Base-by-base conservation (phyloP, 805 yeast genomes). In the Isabelozyma pseudorhagii region DNA sequence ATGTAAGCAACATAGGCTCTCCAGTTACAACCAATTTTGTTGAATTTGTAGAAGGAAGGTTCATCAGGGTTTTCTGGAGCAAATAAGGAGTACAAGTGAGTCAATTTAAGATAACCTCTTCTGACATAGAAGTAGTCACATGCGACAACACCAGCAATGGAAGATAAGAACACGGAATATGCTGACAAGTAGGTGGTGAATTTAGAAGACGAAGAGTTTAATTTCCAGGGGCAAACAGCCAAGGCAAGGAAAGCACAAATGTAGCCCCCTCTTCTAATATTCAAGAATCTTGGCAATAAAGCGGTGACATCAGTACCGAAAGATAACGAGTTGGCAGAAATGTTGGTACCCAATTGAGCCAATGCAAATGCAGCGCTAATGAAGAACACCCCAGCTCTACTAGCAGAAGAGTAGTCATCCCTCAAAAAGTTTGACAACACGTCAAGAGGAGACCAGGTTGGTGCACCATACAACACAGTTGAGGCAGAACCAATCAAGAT, bases 371-470 rank as follows among this genome's bases (percentile, higher is more conserved):
- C 69, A 7, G 65, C 54, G 36, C 69, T 64, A 46, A 71, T 62
- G 48, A 72, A 62, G 52, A 74, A 74, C 0, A 72, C 76, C 27
- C 78, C 78, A 11, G 77, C 77, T 46, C 78, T 59, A 52, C 65
- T 68, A 14, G 75, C 75, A 21, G 72, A 50, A 15, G 70, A 58
- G 58, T 67, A 70, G 55, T 67, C 53, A 55, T 71, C 58, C 51
- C 60, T 64, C 57, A 90, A 78, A 60, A 86, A 88, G 45, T 79
- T 71, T 13, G 77, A 77, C 56, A 90, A 72, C 4, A 88, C 88
- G 56, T 87, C 96, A 50, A 90, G 70, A 7, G 97, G 97, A 47
- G 86, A 80, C 97, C 97, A 90, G 62, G 79, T 80, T 31, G 89
- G 79, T 54, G 78, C 81, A 25, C 86, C 88, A 63, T 83, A 89